Evolutionary conservation across 495 filamentous ascomycete genomes (phyloP).

Genomic region (Neurospora sp.): DNA sequence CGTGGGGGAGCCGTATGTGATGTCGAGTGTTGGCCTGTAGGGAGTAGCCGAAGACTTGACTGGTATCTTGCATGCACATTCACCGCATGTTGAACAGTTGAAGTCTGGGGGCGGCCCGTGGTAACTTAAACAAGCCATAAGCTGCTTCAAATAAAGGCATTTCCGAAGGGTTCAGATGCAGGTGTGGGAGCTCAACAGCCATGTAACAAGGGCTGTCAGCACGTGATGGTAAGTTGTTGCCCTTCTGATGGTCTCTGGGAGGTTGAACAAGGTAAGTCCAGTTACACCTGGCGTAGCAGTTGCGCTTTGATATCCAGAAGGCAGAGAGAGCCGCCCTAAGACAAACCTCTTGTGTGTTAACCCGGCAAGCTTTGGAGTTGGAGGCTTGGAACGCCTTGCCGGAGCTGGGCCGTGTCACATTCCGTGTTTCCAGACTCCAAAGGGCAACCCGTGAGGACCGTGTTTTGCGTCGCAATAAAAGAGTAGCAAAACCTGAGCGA

Average conservation of each 20-base stretch:
- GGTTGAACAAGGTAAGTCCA: background rate
- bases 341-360: background rate
- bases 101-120: background rate
- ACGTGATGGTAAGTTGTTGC: background rate
- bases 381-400: background rate
- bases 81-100: background rate
- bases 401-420: background rate
- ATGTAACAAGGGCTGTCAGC: background rate
- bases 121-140: background rate
- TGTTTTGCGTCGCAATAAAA: background rate
- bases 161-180: background rate
- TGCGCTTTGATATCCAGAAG: background rate
- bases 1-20: background rate
- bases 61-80: background rate
- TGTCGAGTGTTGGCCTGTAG: background rate
- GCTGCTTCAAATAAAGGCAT: background rate
- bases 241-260: background rate
- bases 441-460: background rate
- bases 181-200: background rate
- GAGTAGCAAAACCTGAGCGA: background rate
- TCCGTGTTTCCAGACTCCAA: background rate
- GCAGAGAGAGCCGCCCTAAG: background rate
- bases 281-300: background rate
- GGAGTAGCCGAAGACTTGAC: background rate
- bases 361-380: background rate